Conservation (phyloP, 2,329 filamentous ascomycete species). For the Macrophomina pseudophaseolina region DNA sequence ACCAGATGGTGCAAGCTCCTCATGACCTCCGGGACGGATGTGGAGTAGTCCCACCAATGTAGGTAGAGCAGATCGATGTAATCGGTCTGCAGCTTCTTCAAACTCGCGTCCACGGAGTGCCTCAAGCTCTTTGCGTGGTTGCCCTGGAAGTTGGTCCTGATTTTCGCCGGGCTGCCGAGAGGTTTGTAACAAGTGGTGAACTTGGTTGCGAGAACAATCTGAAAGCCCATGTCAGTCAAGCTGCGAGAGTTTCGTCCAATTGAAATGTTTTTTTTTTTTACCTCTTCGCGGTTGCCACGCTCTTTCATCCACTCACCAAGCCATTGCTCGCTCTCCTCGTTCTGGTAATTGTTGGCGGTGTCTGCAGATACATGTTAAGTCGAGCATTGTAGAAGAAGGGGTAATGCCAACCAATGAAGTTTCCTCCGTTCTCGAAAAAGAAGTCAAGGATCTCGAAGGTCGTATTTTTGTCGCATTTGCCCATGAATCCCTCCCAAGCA, state of each 20-base stretch:
- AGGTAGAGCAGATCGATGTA: slow-evolving; percentile 65
- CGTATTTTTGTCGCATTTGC: slow-evolving; percentile 54
- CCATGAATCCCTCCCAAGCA: slow-evolving; percentile 41
- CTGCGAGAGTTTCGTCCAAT: no score
- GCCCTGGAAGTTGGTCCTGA: slow-evolving; percentile 48
- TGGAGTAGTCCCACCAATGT: slow-evolving; percentile 51
- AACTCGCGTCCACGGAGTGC: slow-evolving; percentile 44
- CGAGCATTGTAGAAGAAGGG: slow-evolving; percentile 44
- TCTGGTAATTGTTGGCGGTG: slow-evolving; percentile 30
- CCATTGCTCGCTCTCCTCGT: slow-evolving; percentile 51
- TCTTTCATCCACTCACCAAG: slow-evolving; percentile 52
- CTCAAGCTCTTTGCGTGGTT: slow-evolving; percentile 47
- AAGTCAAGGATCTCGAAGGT: slow-evolving; percentile 70
- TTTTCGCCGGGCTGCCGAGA: slow-evolving; percentile 30
- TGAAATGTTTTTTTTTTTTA: background rate
- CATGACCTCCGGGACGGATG: slow-evolving; percentile 52
- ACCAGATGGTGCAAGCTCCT: slow-evolving; percentile 49
- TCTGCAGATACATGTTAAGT: background rate
- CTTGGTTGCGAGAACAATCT: slow-evolving; percentile 50
- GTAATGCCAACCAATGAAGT: slow-evolving; percentile 63
- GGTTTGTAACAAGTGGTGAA: slow-evolving; percentile 39
- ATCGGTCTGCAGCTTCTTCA: slow-evolving; percentile 65
- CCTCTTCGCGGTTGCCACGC: slow-evolving; percentile 43
- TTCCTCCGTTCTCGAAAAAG: slow-evolving; percentile 69
- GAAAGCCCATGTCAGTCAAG: background rate